These are phyloP conservation scores for Sphaerulina populicola DNA, from an alignment of 2,329 filamentous ascomycete species.

Conservation along the genomic window DNA sequence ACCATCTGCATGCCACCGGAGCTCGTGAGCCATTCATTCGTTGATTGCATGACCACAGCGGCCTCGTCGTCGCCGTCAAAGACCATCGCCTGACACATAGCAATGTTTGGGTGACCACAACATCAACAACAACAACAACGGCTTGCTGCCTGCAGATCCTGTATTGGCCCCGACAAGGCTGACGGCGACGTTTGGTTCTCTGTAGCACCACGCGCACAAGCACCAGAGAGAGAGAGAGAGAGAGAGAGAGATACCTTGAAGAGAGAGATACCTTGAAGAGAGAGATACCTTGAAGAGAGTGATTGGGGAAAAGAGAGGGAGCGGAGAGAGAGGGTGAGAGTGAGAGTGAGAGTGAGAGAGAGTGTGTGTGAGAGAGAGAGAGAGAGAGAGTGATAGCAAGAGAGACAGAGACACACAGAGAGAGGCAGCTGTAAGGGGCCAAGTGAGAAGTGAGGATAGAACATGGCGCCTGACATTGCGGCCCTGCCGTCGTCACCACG, in stretches of 20 bases:
- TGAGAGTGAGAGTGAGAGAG: too few relatives aligned
- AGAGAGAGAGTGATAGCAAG: too few relatives aligned
- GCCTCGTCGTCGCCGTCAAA: background rate
- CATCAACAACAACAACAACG: constrained; percentile 32
- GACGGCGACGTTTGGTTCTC: background rate
- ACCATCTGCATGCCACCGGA: background rate
- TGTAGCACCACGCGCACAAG: constrained; percentile 19
- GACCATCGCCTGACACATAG: background rate
- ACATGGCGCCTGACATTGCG: background rate
- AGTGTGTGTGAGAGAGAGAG: too few relatives aligned
- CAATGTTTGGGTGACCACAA: constrained; percentile 1
- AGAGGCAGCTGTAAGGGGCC: too few relatives aligned
- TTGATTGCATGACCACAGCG: background rate
- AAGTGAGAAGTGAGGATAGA: background rate
- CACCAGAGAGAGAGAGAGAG: background rate
- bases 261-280: too few relatives aligned
- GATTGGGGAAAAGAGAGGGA: too few relatives aligned
- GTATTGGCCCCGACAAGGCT: constrained; percentile 39
- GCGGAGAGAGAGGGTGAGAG: too few relatives aligned
- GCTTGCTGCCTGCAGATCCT: constrained; percentile 34
- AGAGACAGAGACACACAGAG: too few relatives aligned
- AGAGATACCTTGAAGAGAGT: too few relatives aligned
- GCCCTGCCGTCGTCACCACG: background rate
- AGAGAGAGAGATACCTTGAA: too few relatives aligned
- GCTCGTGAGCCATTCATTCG: background rate